Conservation (phyloP, 805 yeast species). For the Lipomyces anomalus region DNA sequence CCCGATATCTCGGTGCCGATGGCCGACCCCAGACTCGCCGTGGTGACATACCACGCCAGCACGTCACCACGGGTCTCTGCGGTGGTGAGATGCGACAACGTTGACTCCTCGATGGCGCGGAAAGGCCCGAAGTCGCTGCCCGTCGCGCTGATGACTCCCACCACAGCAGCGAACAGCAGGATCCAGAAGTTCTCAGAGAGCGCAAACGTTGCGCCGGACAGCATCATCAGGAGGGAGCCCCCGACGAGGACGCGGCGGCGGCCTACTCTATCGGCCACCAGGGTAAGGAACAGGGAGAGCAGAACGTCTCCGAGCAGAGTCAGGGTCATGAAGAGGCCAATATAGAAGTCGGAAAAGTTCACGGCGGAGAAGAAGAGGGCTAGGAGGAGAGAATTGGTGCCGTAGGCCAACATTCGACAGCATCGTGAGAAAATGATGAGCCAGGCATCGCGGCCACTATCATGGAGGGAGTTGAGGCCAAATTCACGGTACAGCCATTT, state of each 20-base stretch:
- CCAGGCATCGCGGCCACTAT: background rate
- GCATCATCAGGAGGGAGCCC: conserved; percentile 39
- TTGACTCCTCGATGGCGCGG: conserved; percentile 47
- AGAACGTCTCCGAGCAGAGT: conserved; percentile 47
- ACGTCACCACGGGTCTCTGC: conserved; percentile 51
- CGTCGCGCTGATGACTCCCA: conserved; percentile 48
- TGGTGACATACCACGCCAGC: conserved; percentile 66
- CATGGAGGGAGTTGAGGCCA: background rate
- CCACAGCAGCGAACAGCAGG: conserved; percentile 36
- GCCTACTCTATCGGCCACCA: conserved; percentile 44
- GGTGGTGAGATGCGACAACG: conserved; percentile 44
- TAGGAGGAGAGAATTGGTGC: conserved; percentile 33
- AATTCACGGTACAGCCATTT: background rate
- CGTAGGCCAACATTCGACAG: conserved; percentile 34
- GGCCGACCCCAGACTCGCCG: conserved; percentile 69
- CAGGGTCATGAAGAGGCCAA: conserved; percentile 46
- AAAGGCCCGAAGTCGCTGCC: conserved; percentile 56
- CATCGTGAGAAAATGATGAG: conserved; percentile 28
- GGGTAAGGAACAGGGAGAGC: conserved; percentile 40
- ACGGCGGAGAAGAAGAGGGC: conserved; percentile 41
- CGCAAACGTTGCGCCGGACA: conserved; percentile 40
- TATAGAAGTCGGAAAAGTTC: conserved; percentile 38
- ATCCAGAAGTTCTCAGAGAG: conserved; percentile 32
- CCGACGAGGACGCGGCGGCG: conserved; percentile 37
- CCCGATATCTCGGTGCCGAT: conserved; percentile 67